A percentile compares a stretch with the other conserved stretches of the same genome.
These are phyloP conservation scores for Capronia epimyces DNA, from an alignment of 2,329 filamentous ascomycete species.

Conservation along the genomic window DNA sequence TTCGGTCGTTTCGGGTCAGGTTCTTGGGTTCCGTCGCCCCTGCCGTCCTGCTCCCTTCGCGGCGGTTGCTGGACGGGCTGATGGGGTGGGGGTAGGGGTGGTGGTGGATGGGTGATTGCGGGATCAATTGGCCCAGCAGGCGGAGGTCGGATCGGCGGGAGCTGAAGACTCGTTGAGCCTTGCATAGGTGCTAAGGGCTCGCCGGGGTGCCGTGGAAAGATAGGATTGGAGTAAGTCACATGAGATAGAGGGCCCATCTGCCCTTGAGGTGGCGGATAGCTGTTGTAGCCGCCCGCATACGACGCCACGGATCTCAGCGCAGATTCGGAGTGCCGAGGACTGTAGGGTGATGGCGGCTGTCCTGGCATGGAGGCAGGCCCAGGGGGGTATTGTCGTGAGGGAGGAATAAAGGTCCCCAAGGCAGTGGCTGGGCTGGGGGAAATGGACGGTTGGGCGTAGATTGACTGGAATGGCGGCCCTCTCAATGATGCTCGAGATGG, in stretches of 20 bases:
- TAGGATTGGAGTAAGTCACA: slow-evolving; percentile 16
- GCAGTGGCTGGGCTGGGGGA: slow-evolving; percentile 24
- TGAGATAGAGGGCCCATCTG: slow-evolving; percentile 11
- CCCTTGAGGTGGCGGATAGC: slow-evolving; percentile 12
- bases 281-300: slow-evolving; percentile 18
- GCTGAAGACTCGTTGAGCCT: slow-evolving; percentile 18
- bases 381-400: slow-evolving; percentile 11
- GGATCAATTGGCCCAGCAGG: slow-evolving; percentile 23
- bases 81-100: slow-evolving; percentile 5
- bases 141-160: slow-evolving; percentile 28
- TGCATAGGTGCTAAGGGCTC: slow-evolving; percentile 15
- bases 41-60: slow-evolving; percentile 7
- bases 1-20: slow-evolving; percentile 28
- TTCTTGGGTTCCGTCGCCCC: slow-evolving; percentile 20
- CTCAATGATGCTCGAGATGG: slow-evolving; percentile 9
- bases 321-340: slow-evolving; percentile 11
- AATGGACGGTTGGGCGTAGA: slow-evolving; percentile 23
- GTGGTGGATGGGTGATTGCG: slow-evolving; percentile 23
- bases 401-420: slow-evolving; percentile 17
- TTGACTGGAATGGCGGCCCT: slow-evolving; percentile 9
- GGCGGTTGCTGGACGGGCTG: slow-evolving; percentile 7
- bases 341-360: slow-evolving; percentile 9
- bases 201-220: slow-evolving; percentile 16
- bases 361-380: slow-evolving; percentile 4
- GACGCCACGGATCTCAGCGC: slow-evolving; percentile 2